phyloP scores from a whole-genome alignment of 345 rosid genomes.

The Sonneratia alba region DNA sequence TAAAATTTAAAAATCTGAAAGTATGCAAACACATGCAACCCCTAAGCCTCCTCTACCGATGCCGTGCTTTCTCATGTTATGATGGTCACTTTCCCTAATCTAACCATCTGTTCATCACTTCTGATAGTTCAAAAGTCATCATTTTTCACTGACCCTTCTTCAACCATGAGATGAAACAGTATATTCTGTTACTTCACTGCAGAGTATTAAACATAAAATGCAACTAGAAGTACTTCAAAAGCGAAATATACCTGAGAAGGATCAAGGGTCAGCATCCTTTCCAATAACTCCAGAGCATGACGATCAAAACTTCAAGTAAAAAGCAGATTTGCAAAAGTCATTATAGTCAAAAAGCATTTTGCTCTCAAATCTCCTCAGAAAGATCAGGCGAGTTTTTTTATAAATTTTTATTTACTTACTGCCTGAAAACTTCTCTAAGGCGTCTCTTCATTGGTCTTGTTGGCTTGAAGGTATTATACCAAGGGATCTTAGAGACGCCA shows the following conservation, averaged over 20 bases:
- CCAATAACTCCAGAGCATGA: conserved; percentile 85
- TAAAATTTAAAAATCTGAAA: background rate
- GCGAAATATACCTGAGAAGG: conserved; percentile 59
- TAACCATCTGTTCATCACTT: background rate
- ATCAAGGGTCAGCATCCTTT: conserved; percentile 82
- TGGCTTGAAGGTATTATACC: conserved; percentile 70
- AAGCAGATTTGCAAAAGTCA: background rate
- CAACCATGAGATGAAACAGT: background rate
- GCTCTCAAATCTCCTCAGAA: background rate
- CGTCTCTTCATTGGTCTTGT: conserved; percentile 69
- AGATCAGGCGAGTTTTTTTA: no score
- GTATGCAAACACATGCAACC: background rate
- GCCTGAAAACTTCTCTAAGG: conserved; percentile 61
- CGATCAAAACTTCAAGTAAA: conserved; percentile 53
- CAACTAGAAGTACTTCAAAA: background rate
- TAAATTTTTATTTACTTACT: conserved; percentile 38
- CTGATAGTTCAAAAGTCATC: background rate
- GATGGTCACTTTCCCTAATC: background rate
- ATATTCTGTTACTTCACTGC: background rate
- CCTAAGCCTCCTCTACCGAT: background rate
- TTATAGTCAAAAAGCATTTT: background rate
- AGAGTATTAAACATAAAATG: background rate
- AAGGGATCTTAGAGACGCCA: conserved; percentile 64
- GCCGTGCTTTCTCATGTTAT: background rate
- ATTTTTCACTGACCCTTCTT: background rate